Conservation (phyloP, 441 rosid genomes). For the Aleurites moluccanus region DNA sequence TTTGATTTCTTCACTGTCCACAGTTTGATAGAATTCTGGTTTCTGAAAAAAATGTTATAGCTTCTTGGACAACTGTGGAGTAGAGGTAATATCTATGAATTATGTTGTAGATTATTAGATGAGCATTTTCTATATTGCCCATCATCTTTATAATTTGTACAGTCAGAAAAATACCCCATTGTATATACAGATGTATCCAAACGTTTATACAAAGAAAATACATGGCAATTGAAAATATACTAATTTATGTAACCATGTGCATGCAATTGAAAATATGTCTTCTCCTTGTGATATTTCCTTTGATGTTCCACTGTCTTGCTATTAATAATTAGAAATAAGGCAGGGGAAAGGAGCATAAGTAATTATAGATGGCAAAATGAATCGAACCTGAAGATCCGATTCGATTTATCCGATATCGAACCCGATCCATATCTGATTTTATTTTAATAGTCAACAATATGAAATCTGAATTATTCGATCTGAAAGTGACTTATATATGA, state of each 20-base stretch:
- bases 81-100: background rate
- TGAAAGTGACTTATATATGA: no score
- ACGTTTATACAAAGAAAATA: conserved; percentile 13
- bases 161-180: conserved; percentile 1
- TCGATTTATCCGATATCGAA: no score
- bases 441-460: no score
- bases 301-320: background rate
- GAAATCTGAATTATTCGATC: no score
- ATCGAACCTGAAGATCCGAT: no score
- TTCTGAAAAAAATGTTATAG: background rate
- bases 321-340: background rate
- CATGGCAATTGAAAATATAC: conserved; percentile 1
- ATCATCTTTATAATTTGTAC: conserved; percentile 10
- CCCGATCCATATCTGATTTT: no score
- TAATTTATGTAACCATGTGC: background rate
- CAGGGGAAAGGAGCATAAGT: no score
- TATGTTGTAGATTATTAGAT: background rate
- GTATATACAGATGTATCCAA: conserved; percentile 9
- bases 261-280: background rate
- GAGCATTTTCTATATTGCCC: conserved; percentile 10
- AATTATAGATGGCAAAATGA: no score
- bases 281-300: background rate
- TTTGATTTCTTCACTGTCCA: background rate
- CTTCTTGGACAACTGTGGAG: background rate
- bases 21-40: background rate